Conservation (phyloP, 495 filamentous ascomycete species). For the Xylaria curta region DNA sequence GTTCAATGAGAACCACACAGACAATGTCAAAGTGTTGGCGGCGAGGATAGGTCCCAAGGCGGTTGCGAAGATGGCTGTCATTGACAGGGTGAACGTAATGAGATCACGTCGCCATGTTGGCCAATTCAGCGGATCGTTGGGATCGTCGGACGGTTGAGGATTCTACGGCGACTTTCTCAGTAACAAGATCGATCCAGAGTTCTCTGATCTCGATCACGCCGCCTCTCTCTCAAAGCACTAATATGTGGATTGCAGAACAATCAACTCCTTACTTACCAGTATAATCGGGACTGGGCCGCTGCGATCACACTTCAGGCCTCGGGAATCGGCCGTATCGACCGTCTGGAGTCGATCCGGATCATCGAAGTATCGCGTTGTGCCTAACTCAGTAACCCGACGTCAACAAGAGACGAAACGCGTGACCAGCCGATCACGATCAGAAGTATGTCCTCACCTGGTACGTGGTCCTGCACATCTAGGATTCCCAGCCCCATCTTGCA, state of each 20-base stretch:
- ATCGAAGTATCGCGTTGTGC: slow-evolving; percentile 70
- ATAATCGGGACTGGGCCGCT: slow-evolving; percentile 71
- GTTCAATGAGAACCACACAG: slow-evolving; percentile 58
- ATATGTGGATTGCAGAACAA: slow-evolving; percentile 40
- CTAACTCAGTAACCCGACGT: slow-evolving; percentile 46
- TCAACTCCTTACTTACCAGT: slow-evolving; percentile 73
- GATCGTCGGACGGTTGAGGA: slow-evolving; percentile 81
- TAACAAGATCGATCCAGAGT: not conserved
- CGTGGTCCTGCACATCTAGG: slow-evolving; percentile 69
- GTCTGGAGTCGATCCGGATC: slow-evolving; percentile 54
- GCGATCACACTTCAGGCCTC: slow-evolving; percentile 73
- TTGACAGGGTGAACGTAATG: slow-evolving; percentile 77
- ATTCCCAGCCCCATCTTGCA: slow-evolving; percentile 80
- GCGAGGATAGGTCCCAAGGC: slow-evolving; percentile 84
- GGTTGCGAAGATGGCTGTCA: slow-evolving; percentile 80
- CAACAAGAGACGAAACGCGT: slow-evolving; percentile 20
- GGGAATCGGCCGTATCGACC: slow-evolving; percentile 42
- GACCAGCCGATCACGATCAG: not conserved
- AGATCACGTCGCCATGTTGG: slow-evolving; percentile 84
- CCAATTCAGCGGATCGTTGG: slow-evolving; percentile 87
- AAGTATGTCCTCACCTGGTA: slow-evolving; percentile 66
- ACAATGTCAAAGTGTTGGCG: slow-evolving; percentile 79
- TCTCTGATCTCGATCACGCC: not conserved
- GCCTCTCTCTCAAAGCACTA: not conserved
- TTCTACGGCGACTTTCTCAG: slow-evolving; percentile 56